Conservation (phyloP, 2,329 filamentous ascomycete species). For the Camillea tinctor region DNA sequence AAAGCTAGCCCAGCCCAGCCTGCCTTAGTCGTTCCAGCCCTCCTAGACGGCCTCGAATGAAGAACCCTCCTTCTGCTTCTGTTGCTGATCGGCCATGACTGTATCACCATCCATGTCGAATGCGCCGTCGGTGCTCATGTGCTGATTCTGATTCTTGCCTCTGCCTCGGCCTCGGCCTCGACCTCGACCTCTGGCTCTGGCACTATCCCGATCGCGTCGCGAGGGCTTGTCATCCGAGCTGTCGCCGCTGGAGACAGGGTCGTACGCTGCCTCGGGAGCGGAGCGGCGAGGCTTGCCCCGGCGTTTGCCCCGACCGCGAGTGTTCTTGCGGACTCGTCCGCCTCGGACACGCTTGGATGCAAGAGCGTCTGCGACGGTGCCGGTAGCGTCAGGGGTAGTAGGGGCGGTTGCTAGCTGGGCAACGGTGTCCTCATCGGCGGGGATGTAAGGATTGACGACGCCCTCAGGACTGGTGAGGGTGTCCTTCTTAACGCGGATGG, state of each 20-base stretch:
- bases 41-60: conserved; percentile 2
- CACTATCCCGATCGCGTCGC: no score
- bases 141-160: not conserved
- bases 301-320: not conserved
- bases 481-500: not conserved
- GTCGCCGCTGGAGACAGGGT: not conserved
- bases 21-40: not conserved
- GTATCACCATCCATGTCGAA: conserved; percentile 2
- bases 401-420: no score
- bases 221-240: not conserved
- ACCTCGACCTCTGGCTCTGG: not conserved
- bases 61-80: no score
- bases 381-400: no score
- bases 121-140: conserved; percentile 5
- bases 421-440: no score
- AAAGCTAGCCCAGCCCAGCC: no score
- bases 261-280: not conserved
- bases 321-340: not conserved
- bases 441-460: no score
- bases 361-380: no score
- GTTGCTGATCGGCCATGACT: not conserved
- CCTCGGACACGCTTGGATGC: no score
- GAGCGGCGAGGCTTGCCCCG: not conserved
- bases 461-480: not conserved
- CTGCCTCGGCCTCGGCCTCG: not conserved